Evolutionary conservation across 176 grass and related monocot genomes (phyloP), one percentile per base, ranked within the genome.

Genomic region (Paspalum vaginatum): DNA sequence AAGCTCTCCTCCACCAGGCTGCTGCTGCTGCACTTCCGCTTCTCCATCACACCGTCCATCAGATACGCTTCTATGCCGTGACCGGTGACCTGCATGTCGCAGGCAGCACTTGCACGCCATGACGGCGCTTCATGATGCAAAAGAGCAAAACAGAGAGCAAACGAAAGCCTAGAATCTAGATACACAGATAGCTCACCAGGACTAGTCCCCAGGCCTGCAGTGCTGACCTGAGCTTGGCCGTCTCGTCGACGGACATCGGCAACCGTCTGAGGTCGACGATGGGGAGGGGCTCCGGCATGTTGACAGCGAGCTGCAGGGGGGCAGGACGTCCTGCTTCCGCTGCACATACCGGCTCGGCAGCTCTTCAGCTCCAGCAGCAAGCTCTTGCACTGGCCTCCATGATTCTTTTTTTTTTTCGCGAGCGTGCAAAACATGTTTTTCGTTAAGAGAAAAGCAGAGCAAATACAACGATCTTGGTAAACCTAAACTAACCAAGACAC

Each of bases 191-290:
- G 49, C 11, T 51, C 49, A 87, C 85, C 18, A 75, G 38, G 65
- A 87, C 81, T 15, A 87, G 37, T n/a, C 84, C 84, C 84, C 84
- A 86, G 57, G 56, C 66, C 42, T 68, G 45, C 10, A 78, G 74
- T 2, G 77, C 84, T 16, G 55, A 65, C 15, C 41, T 24, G 45
- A 87, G 85, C 73, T 87, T 81, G 38, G 38, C n/a, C 0, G 37
- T 22, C 77, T 87, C 85, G 25, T 72, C 77, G 9, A 8, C 55
- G 9, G 13, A 1, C 3, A 26, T 14, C 61, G 41, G 41, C 24
- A 86, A 49, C 55, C 22, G 59, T 21, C 51, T 66, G 77, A 81
- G 84, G 80, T 86, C 76, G 38, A 86, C 37, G 56, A 76, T 21
- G 4, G 85, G 85, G 27, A 81, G 25, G 57, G 8, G 22, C 57